phyloP scores from a whole-genome alignment of 345 rosid species.

The Pugionium cornutum region DNA sequence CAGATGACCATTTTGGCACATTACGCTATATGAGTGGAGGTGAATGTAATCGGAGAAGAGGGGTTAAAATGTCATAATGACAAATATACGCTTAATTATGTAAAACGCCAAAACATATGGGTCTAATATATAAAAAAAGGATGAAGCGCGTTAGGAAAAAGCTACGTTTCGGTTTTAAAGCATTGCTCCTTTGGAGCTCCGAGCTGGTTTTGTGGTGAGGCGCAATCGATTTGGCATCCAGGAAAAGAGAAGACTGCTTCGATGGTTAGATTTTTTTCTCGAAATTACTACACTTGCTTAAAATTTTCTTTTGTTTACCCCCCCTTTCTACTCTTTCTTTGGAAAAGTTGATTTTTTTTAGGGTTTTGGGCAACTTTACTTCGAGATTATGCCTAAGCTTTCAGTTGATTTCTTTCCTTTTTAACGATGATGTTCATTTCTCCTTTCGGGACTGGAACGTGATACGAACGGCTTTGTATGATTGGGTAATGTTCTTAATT shows the following conservation, averaged over 20 bases:
- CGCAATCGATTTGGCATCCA: conserved; percentile 14
- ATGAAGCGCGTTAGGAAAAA: conserved; percentile 33
- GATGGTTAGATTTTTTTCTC: conserved; percentile 33
- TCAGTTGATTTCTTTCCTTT: neutral
- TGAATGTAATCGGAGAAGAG: neutral
- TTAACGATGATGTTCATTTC: neutral
- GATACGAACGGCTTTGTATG: neutral
- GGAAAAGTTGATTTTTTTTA: neutral
- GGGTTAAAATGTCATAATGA: neutral
- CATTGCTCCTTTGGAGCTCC: conserved; percentile 14
- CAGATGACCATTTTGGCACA: too few species aligned
- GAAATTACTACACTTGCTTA: neutral
- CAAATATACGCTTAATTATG: neutral
- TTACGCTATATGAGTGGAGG: neutral
- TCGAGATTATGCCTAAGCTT: conserved; percentile 5
- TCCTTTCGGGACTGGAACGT: neutral
- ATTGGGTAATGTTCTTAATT: neutral
- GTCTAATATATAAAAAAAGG: conserved; percentile 10
- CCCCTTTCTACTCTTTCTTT: neutral
- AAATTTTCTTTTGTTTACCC: neutral
- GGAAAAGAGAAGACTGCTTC: conserved; percentile 24
- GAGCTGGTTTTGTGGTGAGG: conserved; percentile 1
- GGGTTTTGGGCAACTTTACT: conserved; percentile 15
- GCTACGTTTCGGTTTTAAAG: conserved; percentile 22
- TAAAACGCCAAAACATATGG: neutral